phyloP scores from a whole-genome alignment of 2,329 filamentous ascomycete genomes.

The Monosporascus sp. region DNA sequence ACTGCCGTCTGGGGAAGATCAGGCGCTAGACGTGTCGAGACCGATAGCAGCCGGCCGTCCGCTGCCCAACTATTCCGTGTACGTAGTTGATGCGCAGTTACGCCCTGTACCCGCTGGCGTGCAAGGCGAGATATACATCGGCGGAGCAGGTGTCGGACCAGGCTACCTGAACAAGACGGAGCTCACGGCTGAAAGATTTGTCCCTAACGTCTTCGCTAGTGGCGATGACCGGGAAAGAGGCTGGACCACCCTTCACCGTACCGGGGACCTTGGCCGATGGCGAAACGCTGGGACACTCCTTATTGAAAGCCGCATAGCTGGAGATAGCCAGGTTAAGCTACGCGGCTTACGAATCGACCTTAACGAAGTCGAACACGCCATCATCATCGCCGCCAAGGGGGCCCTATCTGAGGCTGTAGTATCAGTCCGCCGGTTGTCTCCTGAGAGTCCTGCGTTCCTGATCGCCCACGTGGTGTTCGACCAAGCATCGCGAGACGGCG shows the following conservation, averaged over 20 bases:
- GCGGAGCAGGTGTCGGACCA: neutral
- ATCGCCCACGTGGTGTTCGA: conserved; percentile 18
- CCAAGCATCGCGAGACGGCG: neutral
- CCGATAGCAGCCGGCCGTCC: conserved; percentile 1
- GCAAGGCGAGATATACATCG: conserved; percentile 4
- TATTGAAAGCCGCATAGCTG: conserved; percentile 26
- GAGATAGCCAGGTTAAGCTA: conserved; percentile 41
- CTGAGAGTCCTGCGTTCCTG: neutral
- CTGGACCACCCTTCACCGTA: conserved; percentile 10
- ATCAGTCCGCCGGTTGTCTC: conserved; percentile 7
- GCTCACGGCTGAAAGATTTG: neutral
- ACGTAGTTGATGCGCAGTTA: neutral
- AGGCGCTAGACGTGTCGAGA: neutral
- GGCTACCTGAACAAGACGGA: conserved; percentile 3
- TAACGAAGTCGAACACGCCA: conserved; percentile 28
- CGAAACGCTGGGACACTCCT: neutral
- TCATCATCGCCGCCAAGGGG: conserved; percentile 15
- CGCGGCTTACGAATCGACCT: conserved; percentile 32
- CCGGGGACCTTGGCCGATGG: conserved; percentile 1
- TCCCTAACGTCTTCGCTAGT: neutral
- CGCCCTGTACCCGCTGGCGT: neutral
- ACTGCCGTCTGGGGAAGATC: neutral
- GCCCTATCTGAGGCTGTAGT: conserved; percentile 17
- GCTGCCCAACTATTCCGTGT: conserved; percentile 1
- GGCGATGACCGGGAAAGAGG: neutral